phyloP scores from a whole-genome alignment of 2,329 filamentous ascomycete species.

The Colletotrichum echinochloae region DNA sequence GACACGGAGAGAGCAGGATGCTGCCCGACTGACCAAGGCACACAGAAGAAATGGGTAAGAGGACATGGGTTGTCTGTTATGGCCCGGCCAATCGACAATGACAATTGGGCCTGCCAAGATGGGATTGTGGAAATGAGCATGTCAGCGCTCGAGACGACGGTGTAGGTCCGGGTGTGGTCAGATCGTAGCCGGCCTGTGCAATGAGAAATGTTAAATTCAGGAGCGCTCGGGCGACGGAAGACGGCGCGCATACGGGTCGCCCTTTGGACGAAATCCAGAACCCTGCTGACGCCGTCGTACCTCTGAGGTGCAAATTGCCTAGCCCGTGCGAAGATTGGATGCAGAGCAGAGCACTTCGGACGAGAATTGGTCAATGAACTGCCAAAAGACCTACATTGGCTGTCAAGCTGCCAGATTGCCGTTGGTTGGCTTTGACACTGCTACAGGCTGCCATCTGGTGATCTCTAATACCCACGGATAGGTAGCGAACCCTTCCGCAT shows the following conservation, averaged over 20 bases:
- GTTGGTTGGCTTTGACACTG: too few relatives aligned
- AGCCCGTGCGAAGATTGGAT: conserved; percentile 11
- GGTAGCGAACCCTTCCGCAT: neutral
- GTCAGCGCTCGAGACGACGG: neutral
- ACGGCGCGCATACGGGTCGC: neutral
- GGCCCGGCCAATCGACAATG: neutral
- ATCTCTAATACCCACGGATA: neutral
- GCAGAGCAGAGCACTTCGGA: neutral
- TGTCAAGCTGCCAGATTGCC: conserved; percentile 2
- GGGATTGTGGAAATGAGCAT: conserved; percentile 32
- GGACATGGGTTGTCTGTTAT: neutral
- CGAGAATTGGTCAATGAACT: neutral
- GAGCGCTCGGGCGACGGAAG: conserved; percentile 2
- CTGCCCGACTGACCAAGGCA: neutral
- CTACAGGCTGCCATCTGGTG: neutral
- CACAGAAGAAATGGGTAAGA: neutral
- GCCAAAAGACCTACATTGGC: neutral
- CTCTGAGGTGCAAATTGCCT: neutral
- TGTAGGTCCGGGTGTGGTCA: conserved; percentile 2
- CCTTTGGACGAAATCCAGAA: neutral
- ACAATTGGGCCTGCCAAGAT: neutral
- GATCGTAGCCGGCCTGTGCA: neutral
- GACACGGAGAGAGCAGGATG: neutral
- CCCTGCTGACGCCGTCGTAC: neutral
- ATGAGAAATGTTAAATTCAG: neutral